Conservation (phyloP, 192 early-diverging fungal species). For the Backusella sp. region DNA sequence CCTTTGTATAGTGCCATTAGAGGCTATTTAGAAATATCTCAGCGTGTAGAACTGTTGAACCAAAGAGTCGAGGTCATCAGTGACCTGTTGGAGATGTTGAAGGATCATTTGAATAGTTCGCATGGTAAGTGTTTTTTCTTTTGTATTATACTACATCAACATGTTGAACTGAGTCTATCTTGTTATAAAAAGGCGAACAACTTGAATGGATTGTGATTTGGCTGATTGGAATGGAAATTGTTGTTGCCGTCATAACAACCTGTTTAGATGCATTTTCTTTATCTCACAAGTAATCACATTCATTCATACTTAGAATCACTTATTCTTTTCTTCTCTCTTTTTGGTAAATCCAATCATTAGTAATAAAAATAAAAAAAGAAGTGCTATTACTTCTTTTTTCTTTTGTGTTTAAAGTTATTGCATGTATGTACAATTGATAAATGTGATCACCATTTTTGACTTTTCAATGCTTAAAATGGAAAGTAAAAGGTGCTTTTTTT, state of each 20-base stretch:
- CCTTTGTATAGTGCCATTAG: slow-evolving; percentile 78
- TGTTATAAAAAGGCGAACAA: slow-evolving; percentile 60
- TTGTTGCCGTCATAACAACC: slow-evolving; percentile 75
- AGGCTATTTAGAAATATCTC: slow-evolving; percentile 80
- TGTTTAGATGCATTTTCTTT: slow-evolving; percentile 62
- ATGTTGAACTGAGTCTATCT: background rate
- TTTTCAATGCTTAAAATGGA: no score
- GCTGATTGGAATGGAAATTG: slow-evolving; percentile 82
- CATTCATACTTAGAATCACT: background rate
- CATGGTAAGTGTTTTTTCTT: slow-evolving; percentile 51
- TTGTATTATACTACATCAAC: background rate
- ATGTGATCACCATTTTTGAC: no score
- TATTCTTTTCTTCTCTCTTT: background rate
- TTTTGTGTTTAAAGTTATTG: no score
- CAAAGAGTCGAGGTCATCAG: slow-evolving; percentile 90
- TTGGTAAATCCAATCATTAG: background rate
- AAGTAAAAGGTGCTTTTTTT: no score
- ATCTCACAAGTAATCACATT: slow-evolving; percentile 24
- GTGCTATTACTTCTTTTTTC: no score
- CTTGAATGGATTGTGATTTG: slow-evolving; percentile 96
- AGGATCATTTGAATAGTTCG: slow-evolving; percentile 87
- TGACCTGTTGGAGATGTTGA: slow-evolving; percentile 93
- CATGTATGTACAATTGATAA: no score
- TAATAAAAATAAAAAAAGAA: background rate
- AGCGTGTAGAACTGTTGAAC: slow-evolving; percentile 89